A percentile compares a stretch with the other conserved stretches of the same genome.
Conservation (phyloP, 2,329 filamentous ascomycete species). For the Nigrospora sphaerica region DNA sequence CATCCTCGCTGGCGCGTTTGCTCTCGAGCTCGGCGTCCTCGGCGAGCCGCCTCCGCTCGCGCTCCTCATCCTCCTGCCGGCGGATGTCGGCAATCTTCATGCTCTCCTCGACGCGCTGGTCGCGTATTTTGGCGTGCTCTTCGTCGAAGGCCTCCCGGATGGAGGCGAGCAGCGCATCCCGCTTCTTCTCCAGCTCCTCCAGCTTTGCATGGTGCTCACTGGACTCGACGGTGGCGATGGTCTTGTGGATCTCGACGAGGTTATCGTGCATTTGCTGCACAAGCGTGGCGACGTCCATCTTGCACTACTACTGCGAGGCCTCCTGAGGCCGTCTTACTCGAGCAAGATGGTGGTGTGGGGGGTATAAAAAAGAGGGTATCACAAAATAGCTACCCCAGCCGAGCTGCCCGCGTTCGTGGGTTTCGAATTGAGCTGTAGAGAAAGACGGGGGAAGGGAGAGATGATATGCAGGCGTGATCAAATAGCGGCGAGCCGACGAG, state of each 20-base stretch:
- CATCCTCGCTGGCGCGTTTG: conserved; percentile 21
- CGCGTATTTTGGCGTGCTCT: conserved; percentile 20
- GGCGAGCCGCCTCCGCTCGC: conserved; percentile 22
- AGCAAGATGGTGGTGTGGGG: neutral
- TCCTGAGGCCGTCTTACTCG: neutral
- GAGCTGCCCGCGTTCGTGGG: too few relatives aligned
- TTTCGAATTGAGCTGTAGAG: too few relatives aligned
- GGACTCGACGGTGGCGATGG: conserved; percentile 25
- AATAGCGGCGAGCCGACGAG: too few relatives aligned
- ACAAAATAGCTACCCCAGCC: neutral
- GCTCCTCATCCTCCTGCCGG: conserved; percentile 33
- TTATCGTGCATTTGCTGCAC: conserved; percentile 35
- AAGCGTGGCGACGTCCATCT: conserved; percentile 28
- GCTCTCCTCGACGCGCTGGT: conserved; percentile 20
- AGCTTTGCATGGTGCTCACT: conserved; percentile 26
- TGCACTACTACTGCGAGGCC: conserved; percentile 2
- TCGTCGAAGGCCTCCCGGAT: conserved; percentile 22
- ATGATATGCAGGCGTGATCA: too few relatives aligned
- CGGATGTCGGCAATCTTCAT: conserved; percentile 26
- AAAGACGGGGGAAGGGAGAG: too few relatives aligned
- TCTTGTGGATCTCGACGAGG: conserved; percentile 29
- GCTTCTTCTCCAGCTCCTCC: conserved; percentile 30
- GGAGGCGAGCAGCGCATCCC: conserved; percentile 23
- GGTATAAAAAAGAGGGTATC: neutral
- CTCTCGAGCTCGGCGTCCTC: conserved; percentile 28